These are phyloP conservation scores for Daucus carota DNA, from an alignment of 129 eudicot species.

Conservation along the genomic window DH1_v3.0 NC_030384.2:25162501-25163000, in stretches of 20 bases:
- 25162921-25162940: neutral
- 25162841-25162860: slow-evolving; percentile 72
- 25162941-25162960: neutral
- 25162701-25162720: slow-evolving; percentile 20
- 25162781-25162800: slow-evolving; percentile 69
- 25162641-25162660: neutral
- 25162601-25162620: neutral
- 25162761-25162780: slow-evolving; percentile 33
- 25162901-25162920: neutral
- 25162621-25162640: neutral
- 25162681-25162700: slow-evolving; percentile 40
- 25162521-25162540: neutral
- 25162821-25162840: slow-evolving; percentile 70
- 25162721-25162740: slow-evolving; percentile 14
- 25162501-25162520: neutral
- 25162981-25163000: neutral
- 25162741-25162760: too few species aligned
- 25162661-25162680: slow-evolving; percentile 2
- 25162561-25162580: neutral
- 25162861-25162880: slow-evolving; percentile 60
- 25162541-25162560: neutral
- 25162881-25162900: neutral
- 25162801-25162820: slow-evolving; percentile 62
- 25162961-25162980: neutral
- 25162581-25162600: neutral